A percentile compares a stretch with the other conserved stretches of the same genome.
Conservation (phyloP, 2,329 filamentous ascomycete species). For the Colletotrichum siamense region DNA sequence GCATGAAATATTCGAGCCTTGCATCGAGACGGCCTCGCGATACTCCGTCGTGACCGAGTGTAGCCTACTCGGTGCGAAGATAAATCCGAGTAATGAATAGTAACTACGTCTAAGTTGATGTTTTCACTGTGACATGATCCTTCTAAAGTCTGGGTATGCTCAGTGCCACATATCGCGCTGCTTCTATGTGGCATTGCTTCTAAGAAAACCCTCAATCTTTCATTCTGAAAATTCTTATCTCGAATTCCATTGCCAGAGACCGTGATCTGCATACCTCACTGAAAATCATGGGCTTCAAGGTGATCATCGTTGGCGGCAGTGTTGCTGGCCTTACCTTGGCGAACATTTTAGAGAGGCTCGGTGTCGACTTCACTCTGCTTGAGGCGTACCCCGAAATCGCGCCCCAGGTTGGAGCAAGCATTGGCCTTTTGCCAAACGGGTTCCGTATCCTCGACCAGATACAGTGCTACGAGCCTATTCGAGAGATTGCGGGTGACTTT, state of each 20-base stretch:
- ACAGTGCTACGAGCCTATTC: slow-evolving; percentile 31
- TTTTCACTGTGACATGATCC: not conserved
- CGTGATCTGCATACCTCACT: no score
- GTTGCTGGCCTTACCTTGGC: slow-evolving; percentile 44
- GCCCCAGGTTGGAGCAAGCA: slow-evolving; percentile 51
- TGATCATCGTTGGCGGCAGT: slow-evolving; percentile 55
- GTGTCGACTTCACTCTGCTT: slow-evolving; percentile 54
- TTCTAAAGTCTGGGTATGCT: rapidly evolving
- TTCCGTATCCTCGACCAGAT: slow-evolving; percentile 55
- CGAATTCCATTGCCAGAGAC: not conserved
- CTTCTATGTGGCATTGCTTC: not conserved
- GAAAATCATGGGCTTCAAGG: slow-evolving; percentile 30
- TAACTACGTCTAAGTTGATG: not conserved
- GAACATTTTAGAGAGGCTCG: slow-evolving; percentile 44
- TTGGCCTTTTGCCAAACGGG: slow-evolving; percentile 48
- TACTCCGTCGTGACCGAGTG: not conserved
- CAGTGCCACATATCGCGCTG: not conserved
- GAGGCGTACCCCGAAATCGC: slow-evolving; percentile 47
- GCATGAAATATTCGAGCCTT: not conserved
- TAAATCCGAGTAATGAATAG: not conserved
- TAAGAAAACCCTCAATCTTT: not conserved
- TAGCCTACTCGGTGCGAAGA: not conserved
- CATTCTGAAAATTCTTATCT: not conserved
- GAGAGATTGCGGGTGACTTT: slow-evolving; percentile 23
- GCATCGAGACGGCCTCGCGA: not conserved